Evolutionary conservation across 1,284 basidiomycete species (phyloP), one percentile per base, ranked within the genome.

Genomic region (Gymnopus androsaceus): DNA sequence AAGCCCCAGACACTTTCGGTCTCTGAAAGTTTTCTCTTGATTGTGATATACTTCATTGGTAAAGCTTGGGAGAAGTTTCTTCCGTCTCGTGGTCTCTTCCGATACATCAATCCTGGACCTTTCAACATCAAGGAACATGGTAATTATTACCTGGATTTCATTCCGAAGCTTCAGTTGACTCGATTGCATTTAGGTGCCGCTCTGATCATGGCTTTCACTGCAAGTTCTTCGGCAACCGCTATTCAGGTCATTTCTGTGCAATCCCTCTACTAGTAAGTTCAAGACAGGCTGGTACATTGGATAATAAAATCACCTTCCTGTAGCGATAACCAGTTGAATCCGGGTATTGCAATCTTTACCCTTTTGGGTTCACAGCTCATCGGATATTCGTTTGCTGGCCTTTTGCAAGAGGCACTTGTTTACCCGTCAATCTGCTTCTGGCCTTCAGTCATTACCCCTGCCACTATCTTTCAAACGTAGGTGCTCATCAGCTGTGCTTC

Each of bases 201-300:
- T 15, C 70, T 72, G 60, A 73, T 73, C 63, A 72, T 73, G 70
- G 70, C 70, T 6, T 70, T 66, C 23, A 71, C 71, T 28, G 69
- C 71, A 8, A 40, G 36, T 44, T 65, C 62, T 25, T 73, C 71
- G 12, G 71, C 71, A 1, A 71, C 70, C 11, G 71, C 71, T 30
- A 72, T 72, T 38, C 69, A 72, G 54, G 69, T 73, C 48, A 71
- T 73, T 54, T 71, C 71, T 12, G 71, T 72, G 12, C 69, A 73
- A 51, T 66, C 69, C 52, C 64, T 74, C 37, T 74, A 68, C 61
- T 74, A 74, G 51, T 52, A n/a, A 21, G 51, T 44, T 17, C 23
- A 11, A 9, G 11, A 6, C 7, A 23, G 30, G n/a, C 5, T n/a
- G n/a, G n/a, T 8, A 4, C 5, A 33, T 21, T 14, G 14, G 30